Base-by-base conservation (phyloP, 148 eudicot genomes). In the Vaccinium darrowii region DNA sequence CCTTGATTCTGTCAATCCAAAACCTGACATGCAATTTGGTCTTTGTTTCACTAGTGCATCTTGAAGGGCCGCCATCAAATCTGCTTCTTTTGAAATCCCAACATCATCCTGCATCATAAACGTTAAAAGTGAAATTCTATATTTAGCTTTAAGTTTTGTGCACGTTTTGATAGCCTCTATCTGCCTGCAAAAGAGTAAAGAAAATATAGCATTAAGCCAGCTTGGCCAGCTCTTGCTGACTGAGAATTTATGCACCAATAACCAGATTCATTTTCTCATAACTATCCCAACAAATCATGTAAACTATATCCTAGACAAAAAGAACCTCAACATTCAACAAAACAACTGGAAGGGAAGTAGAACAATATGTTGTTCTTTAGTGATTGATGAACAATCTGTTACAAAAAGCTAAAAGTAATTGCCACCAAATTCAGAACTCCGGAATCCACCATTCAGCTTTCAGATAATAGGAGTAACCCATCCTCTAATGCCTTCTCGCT, bases 31-130 rank as follows among this genome's bases (percentile, higher is more conserved):
- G 82, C 93, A 94, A 84, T 86, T 91, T 8, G 91, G 89, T 56
- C 98, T 90, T 83, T 97, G 98, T 89, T 89, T 87, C 51, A 86
- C 88, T 84, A 97, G 84, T 16, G 98, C 98, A 90, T 92, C 98
- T 90, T 94, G 94, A 87, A 95, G 94, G 87, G 94, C 97, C 91
- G 90, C 74, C 86, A 97, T 88, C 88, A 95, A 85, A 86, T 95
- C 94, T 54, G 93, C 92, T 81, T 90, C 91, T 89, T 88, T 92
- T 36, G 93, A 87, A 39, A 84, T 84, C 14, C 85, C 90, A 78
- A 85, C 12, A 74, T 79, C 84, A 84, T 91, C 92, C 99, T 95
- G 90, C 86, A 84, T 75, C 50, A 50, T 72, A 73, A 11, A 60
- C 69, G 56, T 53, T 36, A 57, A 83, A 54, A 54, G 52, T 16